Evolutionary conservation across 2,329 filamentous ascomycete species (phyloP).

Genomic region (Sporothrix protearum): DNA sequence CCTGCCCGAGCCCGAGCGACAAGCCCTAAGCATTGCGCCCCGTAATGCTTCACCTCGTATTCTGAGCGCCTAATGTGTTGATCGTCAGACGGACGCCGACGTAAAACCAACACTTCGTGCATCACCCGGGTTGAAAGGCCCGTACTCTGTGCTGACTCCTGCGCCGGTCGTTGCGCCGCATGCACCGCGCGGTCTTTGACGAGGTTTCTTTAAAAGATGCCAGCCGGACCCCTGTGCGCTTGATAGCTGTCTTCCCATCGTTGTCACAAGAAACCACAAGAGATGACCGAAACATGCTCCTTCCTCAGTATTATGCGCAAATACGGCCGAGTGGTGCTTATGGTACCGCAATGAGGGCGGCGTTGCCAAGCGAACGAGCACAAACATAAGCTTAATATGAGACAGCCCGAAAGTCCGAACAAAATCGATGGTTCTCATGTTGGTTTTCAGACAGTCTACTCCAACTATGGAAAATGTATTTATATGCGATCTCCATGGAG

Average conservation of each 20-base stretch:
- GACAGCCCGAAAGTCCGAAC: background rate
- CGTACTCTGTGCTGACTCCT: background rate
- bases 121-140: background rate
- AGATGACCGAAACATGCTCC: too few species aligned
- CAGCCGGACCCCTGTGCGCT: background rate
- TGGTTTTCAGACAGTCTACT: background rate
- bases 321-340: background rate
- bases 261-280: background rate
- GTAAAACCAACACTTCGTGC: background rate
- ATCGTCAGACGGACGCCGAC: background rate
- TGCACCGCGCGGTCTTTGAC: background rate
- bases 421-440: background rate
- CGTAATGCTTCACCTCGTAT: background rate
- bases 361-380: background rate
- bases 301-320: background rate
- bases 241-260: background rate
- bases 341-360: background rate
- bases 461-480: background rate
- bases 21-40: background rate
- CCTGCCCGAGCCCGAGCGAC: background rate
- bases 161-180: background rate
- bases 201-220: background rate
- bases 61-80: background rate
- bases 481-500: background rate
- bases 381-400: slow-evolving; percentile 1